These are phyloP conservation scores for Thermothelomyces thermophilus DNA, from an alignment of 2,329 filamentous ascomycete species.

Conservation along the genomic window DNA sequence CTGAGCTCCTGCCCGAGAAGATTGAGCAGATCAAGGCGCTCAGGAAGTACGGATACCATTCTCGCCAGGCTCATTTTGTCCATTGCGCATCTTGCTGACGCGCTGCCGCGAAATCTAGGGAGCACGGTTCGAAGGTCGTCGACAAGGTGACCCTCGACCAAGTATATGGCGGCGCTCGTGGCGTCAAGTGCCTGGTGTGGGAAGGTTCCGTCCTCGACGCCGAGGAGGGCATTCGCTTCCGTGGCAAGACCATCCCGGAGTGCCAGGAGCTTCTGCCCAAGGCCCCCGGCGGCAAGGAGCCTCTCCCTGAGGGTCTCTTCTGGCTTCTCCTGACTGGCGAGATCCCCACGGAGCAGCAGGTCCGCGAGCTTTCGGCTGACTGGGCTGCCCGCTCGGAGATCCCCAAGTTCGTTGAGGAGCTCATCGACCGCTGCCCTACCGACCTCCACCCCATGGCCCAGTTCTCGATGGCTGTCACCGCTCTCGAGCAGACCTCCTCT, in stretches of 20 bases:
- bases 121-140: conserved; percentile 89
- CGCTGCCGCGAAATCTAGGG: conserved; percentile 48
- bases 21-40: conserved; percentile 99
- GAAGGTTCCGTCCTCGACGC: conserved; percentile 97
- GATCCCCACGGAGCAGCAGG: conserved; percentile 96
- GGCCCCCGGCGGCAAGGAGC: conserved; percentile 93
- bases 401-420: conserved; percentile 97
- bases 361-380: conserved; percentile 94
- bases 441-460: conserved; percentile 99
- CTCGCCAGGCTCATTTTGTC: background rate
- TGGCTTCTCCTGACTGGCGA: conserved; percentile 98
- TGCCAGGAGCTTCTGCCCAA: conserved; percentile 97
- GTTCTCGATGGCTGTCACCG: conserved; percentile 95
- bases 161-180: conserved; percentile 97
- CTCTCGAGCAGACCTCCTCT: conserved; percentile 94
- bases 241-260: conserved; percentile 98
- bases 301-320: conserved; percentile 98
- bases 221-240: conserved; percentile 98
- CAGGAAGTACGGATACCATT: conserved; percentile 64
- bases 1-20: conserved; percentile 90
- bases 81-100: conserved; percentile 23
- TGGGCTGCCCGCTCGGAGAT: conserved; percentile 97
- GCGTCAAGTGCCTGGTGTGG: conserved; percentile 98
- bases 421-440: conserved; percentile 98
- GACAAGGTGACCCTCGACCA: conserved; percentile 99